Conservation (phyloP, 371 early-diverging fungal species). For the Syncephalastrum racemosum region DNA sequence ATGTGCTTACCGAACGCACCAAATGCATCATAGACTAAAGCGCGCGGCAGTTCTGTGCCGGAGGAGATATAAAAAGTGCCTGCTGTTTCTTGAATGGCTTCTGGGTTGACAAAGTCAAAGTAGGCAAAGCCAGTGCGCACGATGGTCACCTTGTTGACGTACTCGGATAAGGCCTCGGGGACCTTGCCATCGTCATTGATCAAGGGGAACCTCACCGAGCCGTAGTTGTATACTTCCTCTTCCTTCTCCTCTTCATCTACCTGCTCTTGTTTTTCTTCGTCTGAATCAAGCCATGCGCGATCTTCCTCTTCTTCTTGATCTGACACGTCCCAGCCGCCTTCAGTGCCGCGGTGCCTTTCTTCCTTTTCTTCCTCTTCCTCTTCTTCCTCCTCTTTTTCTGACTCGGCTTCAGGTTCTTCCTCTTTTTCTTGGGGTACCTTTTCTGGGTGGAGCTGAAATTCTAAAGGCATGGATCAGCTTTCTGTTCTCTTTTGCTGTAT, state of each 20-base stretch:
- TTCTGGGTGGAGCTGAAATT: neutral
- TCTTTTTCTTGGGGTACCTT: neutral
- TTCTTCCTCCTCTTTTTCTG: slow-evolving; percentile 13
- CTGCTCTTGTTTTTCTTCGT: slow-evolving; percentile 17
- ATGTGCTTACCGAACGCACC: slow-evolving; percentile 25
- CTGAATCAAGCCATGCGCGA: slow-evolving; percentile 12
- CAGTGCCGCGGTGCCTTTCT: slow-evolving; percentile 3
- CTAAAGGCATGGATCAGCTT: slow-evolving; percentile 2
- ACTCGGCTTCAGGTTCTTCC: slow-evolving; percentile 12
- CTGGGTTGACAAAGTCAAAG: slow-evolving; percentile 34
- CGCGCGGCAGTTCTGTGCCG: neutral
- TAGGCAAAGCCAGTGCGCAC: slow-evolving; percentile 38
- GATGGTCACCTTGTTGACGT: slow-evolving; percentile 32
- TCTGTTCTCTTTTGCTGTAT: neutral
- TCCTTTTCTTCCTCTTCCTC: slow-evolving; percentile 13
- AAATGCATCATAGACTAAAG: slow-evolving; percentile 9
- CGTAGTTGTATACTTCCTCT: slow-evolving; percentile 42
- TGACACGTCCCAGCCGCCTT: slow-evolving; percentile 41
- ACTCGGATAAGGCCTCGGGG: slow-evolving; percentile 17
- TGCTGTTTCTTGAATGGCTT: slow-evolving; percentile 8
- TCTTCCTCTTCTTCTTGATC: slow-evolving; percentile 31
- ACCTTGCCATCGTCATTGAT: slow-evolving; percentile 11
- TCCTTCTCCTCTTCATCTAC: slow-evolving; percentile 15
- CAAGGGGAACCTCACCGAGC: slow-evolving; percentile 29
- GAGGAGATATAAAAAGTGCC: slow-evolving; percentile 10